phyloP scores from a whole-genome alignment of 495 filamentous ascomycete genomes.

The Penicillium turbatum region DNA sequence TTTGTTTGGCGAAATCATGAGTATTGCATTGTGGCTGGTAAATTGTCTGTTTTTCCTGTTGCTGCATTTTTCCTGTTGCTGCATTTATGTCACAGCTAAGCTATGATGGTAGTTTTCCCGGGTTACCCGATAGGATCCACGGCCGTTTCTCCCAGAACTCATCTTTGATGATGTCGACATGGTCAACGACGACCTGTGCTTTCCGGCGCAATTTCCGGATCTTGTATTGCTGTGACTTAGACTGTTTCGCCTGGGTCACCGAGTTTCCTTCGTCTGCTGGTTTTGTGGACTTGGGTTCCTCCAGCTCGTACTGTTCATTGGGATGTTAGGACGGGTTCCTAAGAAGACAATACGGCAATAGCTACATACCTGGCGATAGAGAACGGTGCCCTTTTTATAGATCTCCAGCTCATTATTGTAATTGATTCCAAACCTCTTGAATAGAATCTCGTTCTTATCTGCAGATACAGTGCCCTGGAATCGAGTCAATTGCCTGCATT shows the following conservation, averaged over 20 bases:
- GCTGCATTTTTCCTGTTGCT: not conserved
- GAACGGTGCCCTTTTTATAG: slow-evolving; percentile 86
- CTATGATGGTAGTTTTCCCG: slow-evolving; percentile 60
- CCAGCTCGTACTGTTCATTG: slow-evolving; percentile 36
- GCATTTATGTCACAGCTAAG: slow-evolving; percentile 2
- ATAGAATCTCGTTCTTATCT: slow-evolving; percentile 96
- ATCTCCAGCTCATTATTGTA: slow-evolving; percentile 95
- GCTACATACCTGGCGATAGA: slow-evolving; percentile 71
- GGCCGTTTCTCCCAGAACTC: slow-evolving; percentile 85
- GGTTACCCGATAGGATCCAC: slow-evolving; percentile 77
- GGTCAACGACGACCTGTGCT: slow-evolving; percentile 71
- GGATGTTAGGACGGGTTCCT: slow-evolving; percentile 12
- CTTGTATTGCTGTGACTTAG: slow-evolving; percentile 73
- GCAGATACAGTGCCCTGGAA: slow-evolving; percentile 69
- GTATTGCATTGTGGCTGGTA: not conserved
- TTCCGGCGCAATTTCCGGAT: slow-evolving; percentile 70
- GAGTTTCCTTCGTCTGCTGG: slow-evolving; percentile 8
- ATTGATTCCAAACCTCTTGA: slow-evolving; percentile 83
- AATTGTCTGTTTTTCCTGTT: not conserved
- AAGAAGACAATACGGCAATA: not conserved
- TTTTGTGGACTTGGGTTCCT: slow-evolving; percentile 24
- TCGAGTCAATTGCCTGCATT: not conserved
- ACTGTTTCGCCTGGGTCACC: slow-evolving; percentile 39
- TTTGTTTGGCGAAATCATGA: slow-evolving; percentile 23
- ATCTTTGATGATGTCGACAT: slow-evolving; percentile 90